phyloP scores from a whole-genome alignment of 1,284 basidiomycete species.

The Phaffia rhodozyma region DNA sequence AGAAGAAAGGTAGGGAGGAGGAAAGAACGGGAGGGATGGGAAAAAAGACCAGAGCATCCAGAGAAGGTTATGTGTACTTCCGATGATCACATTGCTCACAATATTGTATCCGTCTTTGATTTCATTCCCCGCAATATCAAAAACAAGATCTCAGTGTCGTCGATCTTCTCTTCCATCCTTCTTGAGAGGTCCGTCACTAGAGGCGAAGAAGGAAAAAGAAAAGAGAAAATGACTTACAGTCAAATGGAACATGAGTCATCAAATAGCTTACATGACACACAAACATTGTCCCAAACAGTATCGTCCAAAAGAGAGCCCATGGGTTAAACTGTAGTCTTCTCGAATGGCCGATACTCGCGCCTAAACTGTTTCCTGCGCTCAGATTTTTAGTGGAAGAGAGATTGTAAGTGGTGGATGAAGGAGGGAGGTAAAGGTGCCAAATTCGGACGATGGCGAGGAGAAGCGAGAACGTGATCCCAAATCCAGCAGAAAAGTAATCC shows the following conservation, averaged over 20 bases:
- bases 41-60: slow-evolving; percentile 55
- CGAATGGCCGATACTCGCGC: too few species aligned
- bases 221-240: slow-evolving; percentile 21
- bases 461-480: slow-evolving; percentile 62
- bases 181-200: slow-evolving; percentile 54
- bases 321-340: too few species aligned
- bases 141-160: too few species aligned
- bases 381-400: slow-evolving; percentile 21
- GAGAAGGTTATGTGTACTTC: slow-evolving; percentile 54
- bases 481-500: slow-evolving; percentile 90
- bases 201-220: slow-evolving; percentile 39
- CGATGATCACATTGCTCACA: slow-evolving; percentile 65
- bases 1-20: slow-evolving; percentile 39
- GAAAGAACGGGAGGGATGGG: slow-evolving; percentile 41
- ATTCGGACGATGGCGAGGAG: slow-evolving; percentile 64
- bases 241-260: slow-evolving; percentile 18
- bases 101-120: slow-evolving; percentile 95
- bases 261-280: background rate
- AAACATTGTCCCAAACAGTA: too few species aligned
- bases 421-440: slow-evolving; percentile 55
- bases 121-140: too few species aligned
- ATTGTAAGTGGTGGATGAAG: slow-evolving; percentile 1
- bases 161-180: too few species aligned
- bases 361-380: background rate
- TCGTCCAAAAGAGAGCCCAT: too few species aligned